Percentiles rank a stretch among this genome's conserved stretches.
phyloP scores from a whole-genome alignment of 192 early-diverging fungal genomes.

The Gonapodya prolifera region DNA sequence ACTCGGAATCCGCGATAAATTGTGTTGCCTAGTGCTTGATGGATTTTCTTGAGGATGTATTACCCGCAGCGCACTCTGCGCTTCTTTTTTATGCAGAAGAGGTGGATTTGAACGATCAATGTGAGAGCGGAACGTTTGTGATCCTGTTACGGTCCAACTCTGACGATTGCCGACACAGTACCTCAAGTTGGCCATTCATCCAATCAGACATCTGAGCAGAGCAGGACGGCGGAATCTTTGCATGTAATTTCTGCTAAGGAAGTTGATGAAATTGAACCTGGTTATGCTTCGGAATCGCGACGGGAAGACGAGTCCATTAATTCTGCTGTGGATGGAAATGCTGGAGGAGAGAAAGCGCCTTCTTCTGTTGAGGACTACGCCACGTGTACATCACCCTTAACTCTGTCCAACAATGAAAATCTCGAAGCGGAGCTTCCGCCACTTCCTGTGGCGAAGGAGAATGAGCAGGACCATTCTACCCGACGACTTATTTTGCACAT shows the following conservation, averaged over 20 bases:
- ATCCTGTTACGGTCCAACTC: neutral
- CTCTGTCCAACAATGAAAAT: neutral
- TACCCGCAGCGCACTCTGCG: conserved; percentile 8
- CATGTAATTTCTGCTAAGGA: neutral
- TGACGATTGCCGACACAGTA: neutral
- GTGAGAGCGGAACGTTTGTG: conserved; percentile 17
- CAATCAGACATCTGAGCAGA: neutral
- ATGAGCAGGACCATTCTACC: no score
- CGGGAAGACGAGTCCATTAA: neutral
- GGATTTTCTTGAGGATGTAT: conserved; percentile 28
- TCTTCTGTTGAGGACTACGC: neutral
- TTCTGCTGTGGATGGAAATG: neutral
- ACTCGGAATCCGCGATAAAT: no score
- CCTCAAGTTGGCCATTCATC: neutral
- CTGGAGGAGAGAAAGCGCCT: neutral
- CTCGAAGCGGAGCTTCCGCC: neutral
- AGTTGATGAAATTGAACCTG: conserved; percentile 3
- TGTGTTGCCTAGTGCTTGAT: conserved; percentile 19
- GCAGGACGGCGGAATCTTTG: neutral
- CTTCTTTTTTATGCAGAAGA: conserved; percentile 35
- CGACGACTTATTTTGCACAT: conserved; percentile 21
- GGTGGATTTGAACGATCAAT: neutral
- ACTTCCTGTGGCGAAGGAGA: neutral
- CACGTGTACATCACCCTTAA: neutral
- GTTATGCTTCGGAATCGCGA: no score